Evolutionary conservation across 306 rosid species (phyloP).

Genomic region (Cicer judaicum): DNA sequence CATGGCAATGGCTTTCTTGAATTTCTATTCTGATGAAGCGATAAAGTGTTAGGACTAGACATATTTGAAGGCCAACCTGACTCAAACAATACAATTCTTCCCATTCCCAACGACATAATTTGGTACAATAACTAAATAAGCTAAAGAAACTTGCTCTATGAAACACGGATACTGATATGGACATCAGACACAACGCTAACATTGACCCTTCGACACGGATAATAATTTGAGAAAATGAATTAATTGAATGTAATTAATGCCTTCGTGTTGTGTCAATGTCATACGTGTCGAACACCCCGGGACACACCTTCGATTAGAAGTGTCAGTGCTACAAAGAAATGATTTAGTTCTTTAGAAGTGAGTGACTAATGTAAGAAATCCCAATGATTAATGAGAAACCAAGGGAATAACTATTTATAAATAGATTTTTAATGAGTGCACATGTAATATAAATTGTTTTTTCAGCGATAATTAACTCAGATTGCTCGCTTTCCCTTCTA

Average conservation of each 20-base stretch:
- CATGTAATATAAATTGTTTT: background rate
- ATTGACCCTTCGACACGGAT: too few relatives aligned
- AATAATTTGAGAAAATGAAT: too few relatives aligned
- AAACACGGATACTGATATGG: too few relatives aligned
- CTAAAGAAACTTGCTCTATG: background rate
- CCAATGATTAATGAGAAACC: background rate
- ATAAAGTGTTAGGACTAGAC: constrained; percentile 12
- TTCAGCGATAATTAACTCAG: background rate
- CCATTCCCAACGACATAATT: constrained; percentile 28
- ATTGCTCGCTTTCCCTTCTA: background rate
- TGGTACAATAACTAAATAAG: background rate
- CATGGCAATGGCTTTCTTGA: constrained; percentile 17
- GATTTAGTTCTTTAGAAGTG: background rate
- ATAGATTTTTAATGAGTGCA: background rate
- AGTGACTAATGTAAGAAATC: background rate
- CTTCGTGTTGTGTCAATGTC: too few relatives aligned
- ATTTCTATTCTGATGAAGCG: background rate
- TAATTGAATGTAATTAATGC: too few relatives aligned
- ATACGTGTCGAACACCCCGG: too few relatives aligned
- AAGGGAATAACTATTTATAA: background rate
- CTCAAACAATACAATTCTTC: background rate
- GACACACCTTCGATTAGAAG: too few relatives aligned
- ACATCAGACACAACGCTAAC: too few relatives aligned
- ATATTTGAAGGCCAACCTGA: constrained; percentile 28
- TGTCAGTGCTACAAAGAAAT: too few relatives aligned